These are phyloP conservation scores for Cercospora sp. DNA, from an alignment of 2,329 filamentous ascomycete genomes.

Conservation along the genomic window DNA sequence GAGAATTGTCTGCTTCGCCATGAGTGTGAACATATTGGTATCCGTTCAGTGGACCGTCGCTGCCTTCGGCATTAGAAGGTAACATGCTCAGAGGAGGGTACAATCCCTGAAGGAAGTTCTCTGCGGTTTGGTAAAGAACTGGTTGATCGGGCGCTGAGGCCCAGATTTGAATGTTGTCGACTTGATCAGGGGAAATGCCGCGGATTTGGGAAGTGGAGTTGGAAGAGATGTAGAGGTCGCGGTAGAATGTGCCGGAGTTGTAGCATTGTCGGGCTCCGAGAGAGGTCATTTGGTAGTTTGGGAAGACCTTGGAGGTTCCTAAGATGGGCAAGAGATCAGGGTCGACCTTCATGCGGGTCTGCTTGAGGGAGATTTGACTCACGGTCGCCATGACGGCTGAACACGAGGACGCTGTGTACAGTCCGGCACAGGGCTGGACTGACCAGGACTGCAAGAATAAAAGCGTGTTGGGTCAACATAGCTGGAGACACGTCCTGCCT, in stretches of 20 bases:
- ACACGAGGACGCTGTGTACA: conserved; percentile 14
- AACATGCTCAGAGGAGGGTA: conserved; percentile 8
- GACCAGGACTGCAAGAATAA: background rate
- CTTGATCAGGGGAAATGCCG: background rate
- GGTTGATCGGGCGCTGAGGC: conserved; percentile 15
- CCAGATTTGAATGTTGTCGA: conserved; percentile 12
- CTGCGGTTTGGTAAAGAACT: conserved; percentile 16
- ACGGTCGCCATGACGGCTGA: conserved; percentile 19
- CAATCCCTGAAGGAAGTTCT: conserved; percentile 14
- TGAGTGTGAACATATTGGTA: conserved; percentile 17
- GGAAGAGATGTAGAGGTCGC: conserved; percentile 9
- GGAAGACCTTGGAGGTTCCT: conserved; percentile 19
- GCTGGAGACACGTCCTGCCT: background rate
- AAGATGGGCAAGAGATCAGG: background rate
- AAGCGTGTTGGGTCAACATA: background rate
- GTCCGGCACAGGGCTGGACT: conserved; percentile 4
- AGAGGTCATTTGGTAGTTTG: conserved; percentile 18
- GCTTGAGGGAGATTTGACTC: background rate
- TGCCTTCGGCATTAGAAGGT: background rate
- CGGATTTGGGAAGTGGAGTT: background rate
- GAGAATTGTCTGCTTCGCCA: conserved; percentile 14
- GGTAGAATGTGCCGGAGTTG: conserved; percentile 16
- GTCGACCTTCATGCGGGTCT: too few relatives aligned
- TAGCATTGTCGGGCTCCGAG: conserved; percentile 16
- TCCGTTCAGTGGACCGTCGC: conserved; percentile 4